phyloP scores from a whole-genome alignment of 768 basidiomycete genomes.

The Thelephora aurantiotincta region DNA sequence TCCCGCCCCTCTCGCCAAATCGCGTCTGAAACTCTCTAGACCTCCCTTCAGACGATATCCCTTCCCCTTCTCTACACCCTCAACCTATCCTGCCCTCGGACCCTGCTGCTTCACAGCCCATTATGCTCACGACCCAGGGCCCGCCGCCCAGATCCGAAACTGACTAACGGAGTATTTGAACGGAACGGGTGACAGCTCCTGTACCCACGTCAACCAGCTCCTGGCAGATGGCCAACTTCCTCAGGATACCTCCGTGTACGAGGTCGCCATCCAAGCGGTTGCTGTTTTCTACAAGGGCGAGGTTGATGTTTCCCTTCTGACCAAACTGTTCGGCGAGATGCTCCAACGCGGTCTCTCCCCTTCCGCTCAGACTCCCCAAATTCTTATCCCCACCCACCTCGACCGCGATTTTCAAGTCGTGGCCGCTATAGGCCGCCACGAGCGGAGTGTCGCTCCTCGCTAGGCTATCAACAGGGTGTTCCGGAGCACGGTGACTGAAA shows the following conservation, averaged over 20 bases:
- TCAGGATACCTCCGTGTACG: conserved; percentile 37
- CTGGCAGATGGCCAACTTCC: conserved; percentile 14
- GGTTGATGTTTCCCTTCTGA: conserved; percentile 39
- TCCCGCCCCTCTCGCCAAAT: conserved; percentile 10
- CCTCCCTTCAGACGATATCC: conserved; percentile 9
- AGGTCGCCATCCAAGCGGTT: conserved; percentile 44
- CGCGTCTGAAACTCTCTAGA: conserved; percentile 17
- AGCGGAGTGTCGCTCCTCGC: conserved; percentile 25
- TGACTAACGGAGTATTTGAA: conserved; percentile 3
- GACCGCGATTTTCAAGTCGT: conserved; percentile 56
- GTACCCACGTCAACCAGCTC: conserved; percentile 16
- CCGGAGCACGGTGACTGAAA: conserved; percentile 14
- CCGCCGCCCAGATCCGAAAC: conserved; percentile 8
- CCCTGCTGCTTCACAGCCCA: conserved; percentile 16
- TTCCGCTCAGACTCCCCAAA: conserved; percentile 43
- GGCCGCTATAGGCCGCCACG: conserved; percentile 26
- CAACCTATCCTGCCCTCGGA: conserved; percentile 7
- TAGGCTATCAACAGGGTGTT: conserved; percentile 15
- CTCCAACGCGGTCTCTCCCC: conserved; percentile 47
- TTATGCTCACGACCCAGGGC: conserved; percentile 12
- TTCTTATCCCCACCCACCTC: conserved; percentile 47
- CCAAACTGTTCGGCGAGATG: conserved; percentile 65
- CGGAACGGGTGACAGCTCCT: conserved; percentile 9
- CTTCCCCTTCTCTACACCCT: conserved; percentile 4
- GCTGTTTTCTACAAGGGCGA: conserved; percentile 28